These are phyloP conservation scores for Mucor indicus DNA, from an alignment of 371 early-diverging fungal species.

Conservation along the genomic window DNA sequence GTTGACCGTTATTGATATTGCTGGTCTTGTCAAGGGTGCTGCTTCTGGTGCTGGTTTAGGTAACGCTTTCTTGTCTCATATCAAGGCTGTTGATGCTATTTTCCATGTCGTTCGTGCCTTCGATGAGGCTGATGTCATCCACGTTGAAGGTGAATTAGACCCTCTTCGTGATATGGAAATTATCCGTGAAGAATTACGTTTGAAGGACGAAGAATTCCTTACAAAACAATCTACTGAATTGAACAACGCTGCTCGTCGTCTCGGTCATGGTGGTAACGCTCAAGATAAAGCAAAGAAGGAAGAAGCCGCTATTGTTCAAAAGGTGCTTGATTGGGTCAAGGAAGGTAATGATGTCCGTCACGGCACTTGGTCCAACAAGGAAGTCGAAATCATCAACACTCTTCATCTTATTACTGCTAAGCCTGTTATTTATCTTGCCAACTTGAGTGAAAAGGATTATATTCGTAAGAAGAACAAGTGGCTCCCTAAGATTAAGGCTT, in stretches of 20 bases:
- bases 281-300: constrained; percentile 91
- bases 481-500: constrained; percentile 85
- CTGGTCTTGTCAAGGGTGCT: constrained; percentile 98
- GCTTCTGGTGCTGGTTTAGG: constrained; percentile 93
- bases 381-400: constrained; percentile 89
- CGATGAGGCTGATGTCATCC: constrained; percentile 85
- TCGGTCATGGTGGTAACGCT: constrained; percentile 77
- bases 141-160: constrained; percentile 96
- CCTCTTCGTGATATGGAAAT: constrained; percentile 95
- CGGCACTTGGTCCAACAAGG: constrained; percentile 88
- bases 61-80: constrained; percentile 97
- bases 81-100: constrained; percentile 97
- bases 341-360: constrained; percentile 83
- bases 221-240: constrained; percentile 65
- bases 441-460: constrained; percentile 90
- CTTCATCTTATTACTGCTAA: constrained; percentile 96
- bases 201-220: constrained; percentile 93
- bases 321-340: constrained; percentile 73
- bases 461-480: constrained; percentile 91
- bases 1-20: constrained; percentile 98
- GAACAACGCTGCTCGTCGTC: constrained; percentile 54
- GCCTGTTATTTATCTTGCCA: constrained; percentile 96
- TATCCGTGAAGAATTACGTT: constrained; percentile 94
- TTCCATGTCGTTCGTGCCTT: constrained; percentile 97
- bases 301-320: constrained; percentile 73